Evolutionary conservation across 2,329 filamentous ascomycete genomes (phyloP).

Genomic region (Ceratocystis papillata): DNA sequence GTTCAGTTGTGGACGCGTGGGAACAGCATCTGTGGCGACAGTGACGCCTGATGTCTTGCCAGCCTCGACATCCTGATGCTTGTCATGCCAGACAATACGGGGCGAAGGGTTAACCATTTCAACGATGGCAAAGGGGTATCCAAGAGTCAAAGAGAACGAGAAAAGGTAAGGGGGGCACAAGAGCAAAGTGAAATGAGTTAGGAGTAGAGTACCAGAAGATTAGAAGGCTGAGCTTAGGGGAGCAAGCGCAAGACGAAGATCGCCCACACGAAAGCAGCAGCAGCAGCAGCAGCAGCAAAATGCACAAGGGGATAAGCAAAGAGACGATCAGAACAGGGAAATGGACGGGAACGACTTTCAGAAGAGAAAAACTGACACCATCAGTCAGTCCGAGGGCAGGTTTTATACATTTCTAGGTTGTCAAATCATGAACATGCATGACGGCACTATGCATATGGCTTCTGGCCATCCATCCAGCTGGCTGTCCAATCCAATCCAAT

Average conservation of each 20-base stretch:
- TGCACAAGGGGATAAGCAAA: not conserved
- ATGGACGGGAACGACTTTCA: not conserved
- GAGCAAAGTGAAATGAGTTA: not conserved
- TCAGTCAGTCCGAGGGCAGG: not conserved
- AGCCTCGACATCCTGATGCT: slow-evolving; percentile 21
- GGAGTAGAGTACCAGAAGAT: not conserved
- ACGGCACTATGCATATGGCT: slow-evolving; percentile 9
- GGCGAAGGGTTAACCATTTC: slow-evolving; percentile 19
- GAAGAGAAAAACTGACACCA: not conserved
- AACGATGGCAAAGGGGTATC: not conserved
- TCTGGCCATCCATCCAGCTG: not conserved
- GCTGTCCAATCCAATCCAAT: not conserved
- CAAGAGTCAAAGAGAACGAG: not conserved
- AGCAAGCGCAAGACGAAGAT: slow-evolving; percentile 22
- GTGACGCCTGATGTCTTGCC: slow-evolving; percentile 17
- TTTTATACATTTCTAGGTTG: not conserved
- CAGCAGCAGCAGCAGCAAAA: slow-evolving; percentile 11
- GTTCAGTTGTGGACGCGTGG: slow-evolving; percentile 21
- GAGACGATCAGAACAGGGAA: slow-evolving; percentile 3
- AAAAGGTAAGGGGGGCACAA: not conserved
- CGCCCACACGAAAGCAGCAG: slow-evolving; percentile 20
- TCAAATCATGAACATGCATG: not conserved
- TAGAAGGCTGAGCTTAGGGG: slow-evolving; percentile 10
- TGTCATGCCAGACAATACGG: slow-evolving; percentile 18
- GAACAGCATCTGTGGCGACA: slow-evolving; percentile 9